A percentile compares a stretch with the other conserved stretches of the same genome.
phyloP scores from a whole-genome alignment of 192 early-diverging fungal genomes.

The Rhizophagus sp. region DNA sequence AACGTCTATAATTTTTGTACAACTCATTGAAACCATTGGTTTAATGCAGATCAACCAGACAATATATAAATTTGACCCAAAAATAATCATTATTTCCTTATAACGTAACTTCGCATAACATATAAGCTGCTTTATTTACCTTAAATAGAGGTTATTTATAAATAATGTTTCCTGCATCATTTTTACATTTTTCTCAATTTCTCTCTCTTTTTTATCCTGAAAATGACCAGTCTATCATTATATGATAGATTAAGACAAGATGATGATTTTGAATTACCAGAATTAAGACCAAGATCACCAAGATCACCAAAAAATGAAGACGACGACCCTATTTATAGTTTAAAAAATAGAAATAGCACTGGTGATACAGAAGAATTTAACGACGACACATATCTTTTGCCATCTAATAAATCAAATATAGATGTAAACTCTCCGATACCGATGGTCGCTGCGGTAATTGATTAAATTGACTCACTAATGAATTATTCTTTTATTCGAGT shows the following conservation, averaged over 20 bases:
- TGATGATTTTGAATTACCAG: background rate
- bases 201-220: background rate
- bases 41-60: too few species aligned
- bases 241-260: background rate
- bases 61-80: too few species aligned
- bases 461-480: background rate
- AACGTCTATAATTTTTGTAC: too few species aligned
- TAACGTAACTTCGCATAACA: too few species aligned
- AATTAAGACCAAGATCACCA: background rate
- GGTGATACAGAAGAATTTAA: background rate
- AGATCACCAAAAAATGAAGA: background rate
- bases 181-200: background rate
- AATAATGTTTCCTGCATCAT: background rate
- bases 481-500: background rate
- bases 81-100: too few species aligned
- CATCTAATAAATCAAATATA: background rate
- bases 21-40: too few species aligned
- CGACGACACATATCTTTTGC: background rate
- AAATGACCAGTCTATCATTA: background rate
- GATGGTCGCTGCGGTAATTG: slow-evolving; percentile 10
- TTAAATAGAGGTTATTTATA: too few species aligned
- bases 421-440: background rate
- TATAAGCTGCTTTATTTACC: too few species aligned
- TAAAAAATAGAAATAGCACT: background rate
- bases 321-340: background rate